These are phyloP conservation scores for Epicoccum sorghinum DNA, from an alignment of 2,329 filamentous ascomycete genomes.

Conservation along the genomic window DNA sequence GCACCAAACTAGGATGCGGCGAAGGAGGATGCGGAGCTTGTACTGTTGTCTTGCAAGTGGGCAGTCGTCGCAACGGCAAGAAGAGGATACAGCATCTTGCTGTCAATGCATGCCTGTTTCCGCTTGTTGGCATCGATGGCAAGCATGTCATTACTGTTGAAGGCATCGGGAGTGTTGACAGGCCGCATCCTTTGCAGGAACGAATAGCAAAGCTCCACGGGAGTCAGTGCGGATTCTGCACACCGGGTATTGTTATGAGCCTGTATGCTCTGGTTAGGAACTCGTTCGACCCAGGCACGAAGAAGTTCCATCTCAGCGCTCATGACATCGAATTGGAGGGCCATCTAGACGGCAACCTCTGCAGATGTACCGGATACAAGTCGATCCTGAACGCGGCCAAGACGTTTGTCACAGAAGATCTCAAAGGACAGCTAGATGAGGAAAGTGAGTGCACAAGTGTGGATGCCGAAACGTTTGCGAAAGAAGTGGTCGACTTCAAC, in stretches of 20 bases:
- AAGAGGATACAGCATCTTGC: constrained; percentile 91
- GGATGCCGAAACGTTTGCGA: constrained; percentile 31
- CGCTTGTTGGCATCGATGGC: constrained; percentile 87
- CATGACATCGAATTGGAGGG: constrained; percentile 48
- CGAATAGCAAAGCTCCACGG: constrained; percentile 88
- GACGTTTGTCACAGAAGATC: constrained; percentile 70
- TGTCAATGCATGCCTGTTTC: constrained; percentile 92
- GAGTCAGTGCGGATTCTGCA: constrained; percentile 93
- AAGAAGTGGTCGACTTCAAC: constrained; percentile 31
- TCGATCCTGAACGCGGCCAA: constrained; percentile 92
- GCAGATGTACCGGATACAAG: constrained; percentile 90
- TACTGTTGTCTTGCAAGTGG: constrained; percentile 68
- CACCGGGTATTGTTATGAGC: constrained; percentile 92
- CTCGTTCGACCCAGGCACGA: constrained; percentile 43
- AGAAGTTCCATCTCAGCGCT: constrained; percentile 42
- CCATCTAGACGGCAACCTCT: constrained; percentile 89
- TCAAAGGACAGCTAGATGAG: constrained; percentile 56
- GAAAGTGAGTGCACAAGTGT: constrained; percentile 58
- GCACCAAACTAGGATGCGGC: constrained; percentile 93
- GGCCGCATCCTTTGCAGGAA: constrained; percentile 87
- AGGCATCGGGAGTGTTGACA: constrained; percentile 85
- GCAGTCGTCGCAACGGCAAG: constrained; percentile 72
- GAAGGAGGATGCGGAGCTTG: constrained; percentile 96
- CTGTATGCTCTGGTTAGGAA: constrained; percentile 90
- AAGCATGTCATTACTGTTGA: constrained; percentile 98